Evolutionary conservation across 352 stramenopile genomes (phyloP), one percentile per base, ranked within the genome.

Genomic region (Phytophthora tubulina): DNA sequence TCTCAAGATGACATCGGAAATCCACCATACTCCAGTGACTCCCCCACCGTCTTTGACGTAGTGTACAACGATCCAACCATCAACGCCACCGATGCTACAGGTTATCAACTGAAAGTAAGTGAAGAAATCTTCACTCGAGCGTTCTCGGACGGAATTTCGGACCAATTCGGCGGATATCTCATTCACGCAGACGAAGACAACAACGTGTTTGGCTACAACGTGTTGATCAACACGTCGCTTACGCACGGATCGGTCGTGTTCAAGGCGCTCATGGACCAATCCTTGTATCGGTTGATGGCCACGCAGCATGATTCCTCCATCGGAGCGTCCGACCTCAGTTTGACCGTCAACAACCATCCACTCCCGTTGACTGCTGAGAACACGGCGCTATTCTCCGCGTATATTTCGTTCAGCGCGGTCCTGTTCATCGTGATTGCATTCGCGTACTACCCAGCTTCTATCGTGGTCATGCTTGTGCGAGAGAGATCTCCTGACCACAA

Each of bases 381-480:
- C 9, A 83, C 83, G 21, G 65, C 72, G 3, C 56, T 89, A 3
- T 84, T 84, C 48, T 69, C 57, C 1, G 73, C 80, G 10, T 79
- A 85, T 15, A 52, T 85, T 30, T 73, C 78, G 1, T 82, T 97
- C 32, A 73, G 88, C 0, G 76, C 83, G 6, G 74, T 67, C 2
- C 73, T 91, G 27, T 84, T 97, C 38, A 92, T 98, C 39, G 75
- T 96, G 21, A 80, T 98, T n/a, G 91, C 90, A 6, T 91, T 98
- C 33, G 85, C 89, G 3, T 98, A 97, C 61, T 85, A 97, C 14
- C 90, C 94, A 1, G 91, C 89, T 4, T 86, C 81, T 2, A 94
- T 97, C 59, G 96, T 94, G 14, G 93, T 94, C 31, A 98, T 98
- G 70, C 77, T 99, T 10, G 97, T 99, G 17, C 85, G 93, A 44